Conservation (phyloP, 108 stramenopile species). For the Schizochytrium sp. region DNA sequence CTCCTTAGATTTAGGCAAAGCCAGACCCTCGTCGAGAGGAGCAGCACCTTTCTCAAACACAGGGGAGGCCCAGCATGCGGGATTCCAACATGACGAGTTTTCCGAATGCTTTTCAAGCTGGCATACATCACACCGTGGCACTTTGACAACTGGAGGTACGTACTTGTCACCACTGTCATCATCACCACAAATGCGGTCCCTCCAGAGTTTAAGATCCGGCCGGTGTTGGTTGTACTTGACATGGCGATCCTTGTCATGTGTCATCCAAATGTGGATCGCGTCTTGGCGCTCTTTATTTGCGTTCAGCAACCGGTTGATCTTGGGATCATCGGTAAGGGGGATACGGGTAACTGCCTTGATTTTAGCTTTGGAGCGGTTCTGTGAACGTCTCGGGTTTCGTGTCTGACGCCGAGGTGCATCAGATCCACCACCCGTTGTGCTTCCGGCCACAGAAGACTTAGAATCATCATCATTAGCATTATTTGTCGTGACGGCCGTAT, state of each 20-base stretch:
- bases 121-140: constrained; percentile 22
- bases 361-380: not conserved
- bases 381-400: not conserved
- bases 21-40: not conserved
- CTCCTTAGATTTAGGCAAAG: not conserved
- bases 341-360: not conserved
- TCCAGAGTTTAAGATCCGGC: constrained; percentile 28
- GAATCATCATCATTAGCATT: not conserved
- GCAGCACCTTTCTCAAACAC: constrained; percentile 21
- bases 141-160: constrained; percentile 35
- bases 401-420: not conserved
- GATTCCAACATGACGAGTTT: constrained; percentile 34
- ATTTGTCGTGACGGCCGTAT: not conserved
- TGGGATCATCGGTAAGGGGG: constrained; percentile 47
- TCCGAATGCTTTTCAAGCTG: constrained; percentile 8
- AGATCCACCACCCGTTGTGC: not conserved
- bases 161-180: constrained; percentile 53
- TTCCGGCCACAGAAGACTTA: constrained; percentile 1
- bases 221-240: constrained; percentile 59
- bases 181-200: constrained; percentile 25
- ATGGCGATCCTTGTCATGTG: not conserved
- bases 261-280: constrained; percentile 21
- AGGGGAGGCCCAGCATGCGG: constrained; percentile 47
- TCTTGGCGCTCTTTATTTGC: constrained; percentile 55
- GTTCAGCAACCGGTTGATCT: constrained; percentile 4